phyloP scores from a whole-genome alignment of 2,329 filamentous ascomycete genomes.

The Paraphoma sp. region DNA sequence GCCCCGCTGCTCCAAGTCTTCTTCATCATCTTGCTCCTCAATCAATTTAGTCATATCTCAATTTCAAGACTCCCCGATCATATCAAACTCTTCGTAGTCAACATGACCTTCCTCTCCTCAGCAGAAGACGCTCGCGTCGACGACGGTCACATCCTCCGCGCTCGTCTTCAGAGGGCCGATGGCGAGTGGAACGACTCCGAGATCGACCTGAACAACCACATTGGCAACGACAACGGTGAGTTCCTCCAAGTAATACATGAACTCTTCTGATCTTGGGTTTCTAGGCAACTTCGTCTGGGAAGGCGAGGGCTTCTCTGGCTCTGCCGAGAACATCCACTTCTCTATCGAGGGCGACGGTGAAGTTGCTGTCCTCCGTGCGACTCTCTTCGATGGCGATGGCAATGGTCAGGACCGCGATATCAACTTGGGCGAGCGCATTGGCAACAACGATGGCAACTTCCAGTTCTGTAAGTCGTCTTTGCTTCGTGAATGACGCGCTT shows the following conservation, averaged over 20 bases:
- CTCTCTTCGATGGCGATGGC: constrained; percentile 53
- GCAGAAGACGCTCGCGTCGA: constrained; percentile 57
- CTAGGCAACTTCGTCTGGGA: constrained; percentile 57
- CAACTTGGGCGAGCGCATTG: constrained; percentile 63
- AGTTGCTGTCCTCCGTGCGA: constrained; percentile 62
- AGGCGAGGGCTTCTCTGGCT: constrained; percentile 55
- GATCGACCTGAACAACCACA: constrained; percentile 57
- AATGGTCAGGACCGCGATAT: constrained; percentile 54
- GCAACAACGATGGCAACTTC: constrained; percentile 58
- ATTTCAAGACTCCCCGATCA: neutral
- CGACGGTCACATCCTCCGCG: constrained; percentile 58
- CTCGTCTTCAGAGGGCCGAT: constrained; percentile 49
- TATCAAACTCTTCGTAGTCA: constrained; percentile 1
- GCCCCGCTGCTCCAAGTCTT: neutral
- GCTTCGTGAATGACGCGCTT: neutral
- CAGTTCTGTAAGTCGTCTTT: constrained; percentile 19
- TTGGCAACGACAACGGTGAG: constrained; percentile 61
- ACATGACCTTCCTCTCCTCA: constrained; percentile 56
- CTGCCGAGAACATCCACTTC: constrained; percentile 57
- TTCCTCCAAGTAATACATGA: neutral
- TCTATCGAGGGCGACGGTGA: constrained; percentile 58
- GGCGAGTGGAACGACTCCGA: constrained; percentile 55
- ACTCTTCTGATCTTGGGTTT: neutral
- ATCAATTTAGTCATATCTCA: neutral
- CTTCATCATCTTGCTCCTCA: neutral